Percentiles rank a stretch among this genome's conserved stretches.
These are phyloP conservation scores for Meyerozyma sp. DNA, from an alignment of 1,139 yeast species.

Conservation along the genomic window DNA sequence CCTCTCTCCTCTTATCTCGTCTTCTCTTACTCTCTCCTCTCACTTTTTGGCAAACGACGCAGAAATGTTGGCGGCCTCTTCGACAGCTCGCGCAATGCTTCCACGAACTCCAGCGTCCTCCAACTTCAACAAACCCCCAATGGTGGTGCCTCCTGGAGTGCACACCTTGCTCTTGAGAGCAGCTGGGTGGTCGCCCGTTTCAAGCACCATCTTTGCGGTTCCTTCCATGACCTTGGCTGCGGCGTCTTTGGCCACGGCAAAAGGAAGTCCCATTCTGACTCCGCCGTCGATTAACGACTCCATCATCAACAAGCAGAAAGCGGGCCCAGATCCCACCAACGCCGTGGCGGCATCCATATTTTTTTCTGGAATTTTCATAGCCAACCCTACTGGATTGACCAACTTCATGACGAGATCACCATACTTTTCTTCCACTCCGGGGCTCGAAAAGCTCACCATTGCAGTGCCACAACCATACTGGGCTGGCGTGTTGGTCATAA, in stretches of 20 bases:
- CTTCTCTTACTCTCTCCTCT: neutral
- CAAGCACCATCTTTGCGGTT: conserved; percentile 86
- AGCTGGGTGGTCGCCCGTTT: conserved; percentile 90
- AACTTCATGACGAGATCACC: conserved; percentile 51
- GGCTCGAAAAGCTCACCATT: conserved; percentile 61
- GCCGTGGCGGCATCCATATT: conserved; percentile 97
- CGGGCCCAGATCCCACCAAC: conserved; percentile 95
- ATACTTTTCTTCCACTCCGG: conserved; percentile 41
- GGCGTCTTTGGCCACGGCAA: conserved; percentile 73
- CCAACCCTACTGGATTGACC: conserved; percentile 62
- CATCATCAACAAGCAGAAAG: conserved; percentile 83
- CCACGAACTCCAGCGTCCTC: conserved; percentile 89
- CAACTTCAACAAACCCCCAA: conserved; percentile 88
- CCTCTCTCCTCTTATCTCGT: neutral
- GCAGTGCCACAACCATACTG: conserved; percentile 92
- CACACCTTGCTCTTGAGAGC: conserved; percentile 83
- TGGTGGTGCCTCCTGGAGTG: conserved; percentile 98
- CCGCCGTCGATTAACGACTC: conserved; percentile 95
- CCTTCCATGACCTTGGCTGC: conserved; percentile 98
- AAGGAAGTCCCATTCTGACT: conserved; percentile 90
- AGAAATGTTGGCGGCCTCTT: conserved; percentile 85
- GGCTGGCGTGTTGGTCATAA: conserved; percentile 98
- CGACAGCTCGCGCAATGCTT: conserved; percentile 82
- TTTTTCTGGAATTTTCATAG: conserved; percentile 74
- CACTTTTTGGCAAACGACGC: conserved; percentile 69